Evolutionary conservation across 768 basidiomycete species (phyloP).

Genomic region (Fomitopsis pulvina): DNA sequence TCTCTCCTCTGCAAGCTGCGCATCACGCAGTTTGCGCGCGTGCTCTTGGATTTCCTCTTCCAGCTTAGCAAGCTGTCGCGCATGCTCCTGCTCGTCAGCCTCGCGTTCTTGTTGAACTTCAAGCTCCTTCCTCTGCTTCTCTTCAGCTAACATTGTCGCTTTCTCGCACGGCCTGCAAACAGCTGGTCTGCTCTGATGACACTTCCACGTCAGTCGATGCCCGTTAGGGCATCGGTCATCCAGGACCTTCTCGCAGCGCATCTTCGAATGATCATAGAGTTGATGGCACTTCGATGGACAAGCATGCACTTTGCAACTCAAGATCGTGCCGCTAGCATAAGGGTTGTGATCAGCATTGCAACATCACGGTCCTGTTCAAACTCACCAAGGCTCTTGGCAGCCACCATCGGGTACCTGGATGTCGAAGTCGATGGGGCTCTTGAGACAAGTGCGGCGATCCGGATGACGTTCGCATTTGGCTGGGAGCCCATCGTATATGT

Average conservation of each 20-base stretch:
- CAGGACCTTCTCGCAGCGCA: slow-evolving; percentile 37
- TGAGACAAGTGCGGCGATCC: slow-evolving; percentile 30
- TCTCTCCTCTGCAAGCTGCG: slow-evolving; percentile 30
- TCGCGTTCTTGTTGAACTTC: slow-evolving; percentile 39
- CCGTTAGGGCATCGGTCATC: slow-evolving; percentile 34
- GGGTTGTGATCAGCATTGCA: background rate
- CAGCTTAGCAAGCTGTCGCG: slow-evolving; percentile 34
- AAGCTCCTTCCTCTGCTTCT: slow-evolving; percentile 34
- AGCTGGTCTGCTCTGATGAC: slow-evolving; percentile 30
- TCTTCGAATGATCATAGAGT: slow-evolving; percentile 45
- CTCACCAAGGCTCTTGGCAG: slow-evolving; percentile 54
- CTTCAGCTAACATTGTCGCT: slow-evolving; percentile 33
- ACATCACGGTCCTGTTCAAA: too few relatives aligned
- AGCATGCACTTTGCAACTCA: slow-evolving; percentile 45
- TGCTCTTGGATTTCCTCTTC: slow-evolving; percentile 33
- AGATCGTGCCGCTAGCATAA: slow-evolving; percentile 34
- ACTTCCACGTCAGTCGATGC: slow-evolving; percentile 40
- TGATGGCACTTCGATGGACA: slow-evolving; percentile 63
- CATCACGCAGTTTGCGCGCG: slow-evolving; percentile 26
- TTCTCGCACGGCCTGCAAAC: slow-evolving; percentile 44
- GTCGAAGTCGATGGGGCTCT: slow-evolving; percentile 42
- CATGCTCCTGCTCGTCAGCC: slow-evolving; percentile 36
- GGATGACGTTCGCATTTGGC: slow-evolving; percentile 52
- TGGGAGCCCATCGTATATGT: slow-evolving; percentile 57
- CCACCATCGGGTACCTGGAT: slow-evolving; percentile 53